A percentile compares a stretch with the other conserved stretches of the same genome.
phyloP scores from a whole-genome alignment of 768 basidiomycete genomes.

The Russula olivacea region DNA sequence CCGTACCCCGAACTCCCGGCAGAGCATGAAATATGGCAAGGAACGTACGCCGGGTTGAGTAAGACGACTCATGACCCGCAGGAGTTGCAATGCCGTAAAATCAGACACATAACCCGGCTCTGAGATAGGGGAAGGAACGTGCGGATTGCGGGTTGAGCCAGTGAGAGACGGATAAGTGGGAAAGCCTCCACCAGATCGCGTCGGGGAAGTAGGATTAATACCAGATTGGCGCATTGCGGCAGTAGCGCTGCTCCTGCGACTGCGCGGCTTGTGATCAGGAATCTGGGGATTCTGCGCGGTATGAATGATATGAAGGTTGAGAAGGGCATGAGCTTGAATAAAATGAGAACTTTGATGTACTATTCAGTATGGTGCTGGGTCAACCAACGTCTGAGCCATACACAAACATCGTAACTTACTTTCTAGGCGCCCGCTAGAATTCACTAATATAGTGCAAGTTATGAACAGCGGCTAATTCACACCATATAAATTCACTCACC shows the following conservation, averaged over 20 bases:
- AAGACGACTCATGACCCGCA: conserved; percentile 77
- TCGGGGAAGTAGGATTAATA: conserved; percentile 26
- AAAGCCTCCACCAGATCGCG: conserved; percentile 32
- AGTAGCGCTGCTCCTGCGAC: conserved; percentile 28
- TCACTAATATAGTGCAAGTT: conserved; percentile 42
- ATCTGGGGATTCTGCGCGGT: conserved; percentile 53
- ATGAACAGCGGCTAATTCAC: background rate
- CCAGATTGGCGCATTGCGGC: conserved; percentile 26
- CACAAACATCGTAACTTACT: conserved; percentile 39
- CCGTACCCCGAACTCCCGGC: conserved; percentile 75
- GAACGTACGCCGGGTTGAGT: conserved; percentile 56
- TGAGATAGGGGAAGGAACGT: conserved; percentile 23
- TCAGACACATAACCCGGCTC: conserved; percentile 52
- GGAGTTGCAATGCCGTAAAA: conserved; percentile 72
- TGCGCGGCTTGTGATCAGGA: conserved; percentile 26
- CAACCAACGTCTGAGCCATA: background rate
- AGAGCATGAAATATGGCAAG: conserved; percentile 75
- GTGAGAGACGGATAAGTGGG: conserved; percentile 36
- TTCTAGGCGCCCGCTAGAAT: conserved; percentile 64
- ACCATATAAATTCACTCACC: conserved; percentile 35
- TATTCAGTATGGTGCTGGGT: conserved; percentile 28
- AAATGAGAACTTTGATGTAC: conserved; percentile 79
- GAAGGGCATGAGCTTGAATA: conserved; percentile 74
- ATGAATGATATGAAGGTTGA: conserved; percentile 85
- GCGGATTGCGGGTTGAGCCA: conserved; percentile 28